These are phyloP conservation scores for Fusarium sp. DNA, from an alignment of 2,329 filamentous ascomycete genomes.

Conservation along the genomic window DNA sequence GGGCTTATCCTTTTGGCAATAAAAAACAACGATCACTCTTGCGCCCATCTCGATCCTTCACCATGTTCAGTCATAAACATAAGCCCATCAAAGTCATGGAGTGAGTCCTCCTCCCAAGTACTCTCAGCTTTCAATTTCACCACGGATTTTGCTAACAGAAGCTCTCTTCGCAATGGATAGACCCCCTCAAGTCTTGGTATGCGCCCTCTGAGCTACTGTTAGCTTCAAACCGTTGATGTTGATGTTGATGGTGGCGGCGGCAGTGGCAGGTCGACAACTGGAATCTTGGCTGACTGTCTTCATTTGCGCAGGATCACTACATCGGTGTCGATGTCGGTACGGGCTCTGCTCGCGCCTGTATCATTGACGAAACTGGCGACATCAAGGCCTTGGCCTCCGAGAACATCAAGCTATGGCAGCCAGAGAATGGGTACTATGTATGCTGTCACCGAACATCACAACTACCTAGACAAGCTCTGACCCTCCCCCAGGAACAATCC, in stretches of 20 bases:
- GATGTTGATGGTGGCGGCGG: slow-evolving; percentile 14
- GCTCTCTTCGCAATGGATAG: slow-evolving; percentile 46
- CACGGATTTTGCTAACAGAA: slow-evolving; percentile 18
- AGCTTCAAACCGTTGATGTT: slow-evolving; percentile 11
- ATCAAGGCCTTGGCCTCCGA: slow-evolving; percentile 81
- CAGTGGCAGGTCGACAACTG: not conserved
- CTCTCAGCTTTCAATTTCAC: slow-evolving; percentile 14
- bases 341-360: slow-evolving; percentile 92
- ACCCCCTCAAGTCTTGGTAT: slow-evolving; percentile 51
- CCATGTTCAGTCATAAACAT: slow-evolving; percentile 51
- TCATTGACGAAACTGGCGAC: slow-evolving; percentile 91
- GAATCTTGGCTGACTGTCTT: slow-evolving; percentile 28
- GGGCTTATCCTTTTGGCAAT: slow-evolving; percentile 32
- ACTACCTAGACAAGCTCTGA: slow-evolving; percentile 16
- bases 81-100: slow-evolving; percentile 54
- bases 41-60: slow-evolving; percentile 23
- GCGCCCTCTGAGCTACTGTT: slow-evolving; percentile 4
- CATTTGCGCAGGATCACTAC: slow-evolving; percentile 62
- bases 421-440: slow-evolving; percentile 79
- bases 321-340: slow-evolving; percentile 97
- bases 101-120: slow-evolving; percentile 44
- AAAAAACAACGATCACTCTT: slow-evolving; percentile 31
- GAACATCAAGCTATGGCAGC: slow-evolving; percentile 84
- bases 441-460: slow-evolving; percentile 36
- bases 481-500: slow-evolving; percentile 81